These are phyloP conservation scores for Lachnellula cervina DNA, from an alignment of 2,329 filamentous ascomycete species.

Conservation along the genomic window DNA sequence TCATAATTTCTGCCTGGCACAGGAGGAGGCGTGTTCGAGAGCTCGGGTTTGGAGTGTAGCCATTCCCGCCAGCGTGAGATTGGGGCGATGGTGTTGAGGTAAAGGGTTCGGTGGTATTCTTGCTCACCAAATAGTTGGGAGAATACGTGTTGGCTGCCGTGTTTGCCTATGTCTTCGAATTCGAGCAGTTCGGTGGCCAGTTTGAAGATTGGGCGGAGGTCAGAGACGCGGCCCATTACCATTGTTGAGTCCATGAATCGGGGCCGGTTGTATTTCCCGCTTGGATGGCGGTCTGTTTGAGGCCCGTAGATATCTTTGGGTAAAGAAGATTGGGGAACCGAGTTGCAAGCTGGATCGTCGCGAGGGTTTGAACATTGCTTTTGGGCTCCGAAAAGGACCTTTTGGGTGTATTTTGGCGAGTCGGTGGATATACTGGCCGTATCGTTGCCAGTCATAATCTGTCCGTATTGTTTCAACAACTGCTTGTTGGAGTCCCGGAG, in stretches of 20 bases:
- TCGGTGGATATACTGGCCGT: neutral
- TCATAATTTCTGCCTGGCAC: slow-evolving; percentile 7
- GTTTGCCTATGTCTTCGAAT: neutral
- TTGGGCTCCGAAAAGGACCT: slow-evolving; percentile 50
- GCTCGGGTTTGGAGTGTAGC: neutral
- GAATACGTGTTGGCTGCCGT: slow-evolving; percentile 29
- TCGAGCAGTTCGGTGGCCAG: slow-evolving; percentile 22
- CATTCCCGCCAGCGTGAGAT: slow-evolving; percentile 30
- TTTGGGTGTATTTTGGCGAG: slow-evolving; percentile 42
- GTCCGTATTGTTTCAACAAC: slow-evolving; percentile 30
- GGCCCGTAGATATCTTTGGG: slow-evolving; percentile 44
- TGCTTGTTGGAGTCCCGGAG: slow-evolving; percentile 43
- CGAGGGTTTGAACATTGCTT: slow-evolving; percentile 45
- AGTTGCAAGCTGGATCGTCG: slow-evolving; percentile 46
- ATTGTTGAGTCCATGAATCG: slow-evolving; percentile 45
- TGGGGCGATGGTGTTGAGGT: neutral
- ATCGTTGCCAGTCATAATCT: neutral
- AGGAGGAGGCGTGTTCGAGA: neutral
- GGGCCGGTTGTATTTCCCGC: slow-evolving; percentile 35
- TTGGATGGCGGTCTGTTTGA: slow-evolving; percentile 36
- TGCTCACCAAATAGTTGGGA: slow-evolving; percentile 49
- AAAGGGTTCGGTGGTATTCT: slow-evolving; percentile 40
- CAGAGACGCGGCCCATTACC: slow-evolving; percentile 46
- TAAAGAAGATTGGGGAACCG: slow-evolving; percentile 47
- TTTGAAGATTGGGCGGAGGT: slow-evolving; percentile 43